phyloP scores from a whole-genome alignment of 139 green algal genomes.

The Picochlorum sp. region DNA sequence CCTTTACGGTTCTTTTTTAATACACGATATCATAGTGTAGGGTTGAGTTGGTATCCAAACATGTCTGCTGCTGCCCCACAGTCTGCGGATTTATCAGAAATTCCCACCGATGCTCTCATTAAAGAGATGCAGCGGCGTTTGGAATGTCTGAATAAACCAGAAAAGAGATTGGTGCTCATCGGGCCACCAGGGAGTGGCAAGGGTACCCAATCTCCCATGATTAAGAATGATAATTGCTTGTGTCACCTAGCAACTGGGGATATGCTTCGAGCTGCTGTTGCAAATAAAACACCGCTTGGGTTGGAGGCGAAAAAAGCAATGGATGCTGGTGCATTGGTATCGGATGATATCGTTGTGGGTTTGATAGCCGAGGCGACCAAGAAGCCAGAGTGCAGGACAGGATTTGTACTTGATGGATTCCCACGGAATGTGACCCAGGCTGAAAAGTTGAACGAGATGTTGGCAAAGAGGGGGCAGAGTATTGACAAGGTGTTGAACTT shows the following conservation, averaged over 20 bases:
- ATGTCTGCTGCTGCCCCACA: slow-evolving; percentile 8
- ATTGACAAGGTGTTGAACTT: slow-evolving; percentile 96
- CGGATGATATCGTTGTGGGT: slow-evolving; percentile 94
- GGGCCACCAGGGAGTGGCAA: slow-evolving; percentile 88
- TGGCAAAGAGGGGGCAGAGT: slow-evolving; percentile 51
- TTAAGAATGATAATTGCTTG: slow-evolving; percentile 95
- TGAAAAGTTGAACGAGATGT: slow-evolving; percentile 92
- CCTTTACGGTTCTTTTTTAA: no score
- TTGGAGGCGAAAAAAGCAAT: slow-evolving; percentile 93
- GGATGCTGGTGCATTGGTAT: slow-evolving; percentile 86
- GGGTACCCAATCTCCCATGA: slow-evolving; percentile 85
- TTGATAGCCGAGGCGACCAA: slow-evolving; percentile 89
- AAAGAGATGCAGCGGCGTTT: slow-evolving; percentile 79
- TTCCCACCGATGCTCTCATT: slow-evolving; percentile 71
- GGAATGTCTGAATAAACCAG: slow-evolving; percentile 87
- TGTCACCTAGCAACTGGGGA: slow-evolving; percentile 97
- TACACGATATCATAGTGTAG: neutral
- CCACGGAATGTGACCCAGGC: slow-evolving; percentile 70
- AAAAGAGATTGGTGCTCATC: slow-evolving; percentile 91
- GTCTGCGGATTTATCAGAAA: slow-evolving; percentile 57
- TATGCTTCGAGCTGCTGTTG: slow-evolving; percentile 85
- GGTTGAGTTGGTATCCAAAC: neutral
- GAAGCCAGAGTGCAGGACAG: slow-evolving; percentile 77
- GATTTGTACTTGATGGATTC: slow-evolving; percentile 98
- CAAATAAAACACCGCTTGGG: slow-evolving; percentile 65